A percentile compares a stretch with the other conserved stretches of the same genome.
These are phyloP conservation scores for Gaeumannomyces tritici DNA, from an alignment of 2,329 filamentous ascomycete species.

Conservation along the genomic window DNA sequence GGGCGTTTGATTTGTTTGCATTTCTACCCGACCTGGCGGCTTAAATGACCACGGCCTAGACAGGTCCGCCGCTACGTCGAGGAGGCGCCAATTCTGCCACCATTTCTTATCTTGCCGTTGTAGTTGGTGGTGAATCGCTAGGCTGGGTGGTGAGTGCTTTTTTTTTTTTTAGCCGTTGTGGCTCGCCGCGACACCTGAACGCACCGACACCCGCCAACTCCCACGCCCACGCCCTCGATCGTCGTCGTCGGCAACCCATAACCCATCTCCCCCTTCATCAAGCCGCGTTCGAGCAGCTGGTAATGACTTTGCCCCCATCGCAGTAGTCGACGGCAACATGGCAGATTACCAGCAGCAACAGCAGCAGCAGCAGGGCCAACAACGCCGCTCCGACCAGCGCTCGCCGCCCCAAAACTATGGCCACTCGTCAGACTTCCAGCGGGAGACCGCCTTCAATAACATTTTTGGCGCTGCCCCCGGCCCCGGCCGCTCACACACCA, in stretches of 20 bases:
- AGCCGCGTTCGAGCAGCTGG: background rate
- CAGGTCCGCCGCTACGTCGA: background rate
- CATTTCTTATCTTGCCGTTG: background rate
- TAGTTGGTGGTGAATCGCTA: background rate
- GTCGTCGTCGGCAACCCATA: background rate
- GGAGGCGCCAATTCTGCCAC: background rate
- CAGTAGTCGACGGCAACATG: conserved; percentile 25
- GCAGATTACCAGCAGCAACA: conserved; percentile 49
- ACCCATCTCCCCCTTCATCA: background rate
- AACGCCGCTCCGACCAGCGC: conserved; percentile 7
- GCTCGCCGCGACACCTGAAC: background rate
- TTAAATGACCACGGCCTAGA: background rate
- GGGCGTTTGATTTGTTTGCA: background rate
- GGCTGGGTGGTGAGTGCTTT: background rate
- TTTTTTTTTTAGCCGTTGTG: background rate
- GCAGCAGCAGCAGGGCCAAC: conserved; percentile 27
- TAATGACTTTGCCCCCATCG: background rate
- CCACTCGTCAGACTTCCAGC: conserved; percentile 50
- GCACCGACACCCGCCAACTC: background rate
- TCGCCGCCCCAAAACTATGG: conserved; percentile 39
- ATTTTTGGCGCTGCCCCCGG: conserved; percentile 88
- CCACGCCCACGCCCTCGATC: background rate
- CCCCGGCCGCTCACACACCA: conserved; percentile 85
- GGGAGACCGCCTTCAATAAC: conserved; percentile 91
- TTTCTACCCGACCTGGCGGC: background rate